Evolutionary conservation across 116 monocot species (phyloP), one percentile per base, ranked within the genome.

Genomic region (Posidonia oceanica): DNA sequence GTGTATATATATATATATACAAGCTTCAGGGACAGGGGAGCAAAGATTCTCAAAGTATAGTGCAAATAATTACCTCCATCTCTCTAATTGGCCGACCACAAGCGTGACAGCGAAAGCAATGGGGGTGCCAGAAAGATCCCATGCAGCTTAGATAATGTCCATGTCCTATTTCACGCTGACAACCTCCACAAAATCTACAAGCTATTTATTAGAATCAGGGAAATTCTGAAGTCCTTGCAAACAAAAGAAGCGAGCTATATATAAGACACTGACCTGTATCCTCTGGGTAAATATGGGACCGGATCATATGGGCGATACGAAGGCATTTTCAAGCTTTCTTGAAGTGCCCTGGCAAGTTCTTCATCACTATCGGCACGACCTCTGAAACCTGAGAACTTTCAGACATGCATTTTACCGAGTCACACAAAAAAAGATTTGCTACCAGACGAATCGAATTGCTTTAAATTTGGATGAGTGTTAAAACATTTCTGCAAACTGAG

Each of bases 71-170:
- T 44, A 95, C 95, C 86, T 95, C 91, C 23, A 79, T 86, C 75
- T 91, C 91, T 67, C 76, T 75, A 63, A 95, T 91, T 60, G 79
- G 77, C 4, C 72, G 75, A 42, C 78, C 66, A 71, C 95, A 95
- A 14, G 78, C 69, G 71, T 72, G 71, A 14, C 95, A 95, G 14
- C 88, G 60, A 66, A 95, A 95, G 63, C 95, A 95, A 2, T 86
- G 91, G 0, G 88, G 86, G 52, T 95, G 95, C 95, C 95, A 95
- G 58, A 76, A 86, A n/a, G 83, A 83, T 22, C 86, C 95, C 91
- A 91, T 84, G 78, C 88, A 91, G 68, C 91, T 91, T 59, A 91
- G 76, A 65, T 91, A 95, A 78, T 91, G 95, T 2, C 95, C 95
- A 63, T 83, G 84, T 21, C 88, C 88, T 73, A 95, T 95, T 78